Percentiles rank a stretch among this genome's conserved stretches.
These are phyloP conservation scores for Rhamnella rubrinervis DNA, from an alignment of 331 rosid species.

Conservation along the genomic window DNA sequence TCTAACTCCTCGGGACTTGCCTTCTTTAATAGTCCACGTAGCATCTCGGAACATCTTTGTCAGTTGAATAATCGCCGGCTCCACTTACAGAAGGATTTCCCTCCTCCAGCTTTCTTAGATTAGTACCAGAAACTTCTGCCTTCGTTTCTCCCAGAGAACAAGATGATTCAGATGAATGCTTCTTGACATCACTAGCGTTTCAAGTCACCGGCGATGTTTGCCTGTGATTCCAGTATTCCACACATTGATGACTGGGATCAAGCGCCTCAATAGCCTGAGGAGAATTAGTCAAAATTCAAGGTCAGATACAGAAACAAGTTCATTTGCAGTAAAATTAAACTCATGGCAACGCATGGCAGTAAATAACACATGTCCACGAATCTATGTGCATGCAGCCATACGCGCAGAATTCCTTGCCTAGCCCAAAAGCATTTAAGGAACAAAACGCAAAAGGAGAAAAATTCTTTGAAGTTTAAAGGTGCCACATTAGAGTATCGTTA, in stretches of 20 bases:
- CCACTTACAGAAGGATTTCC: constrained; percentile 16
- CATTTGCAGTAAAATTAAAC: neutral
- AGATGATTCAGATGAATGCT: constrained; percentile 31
- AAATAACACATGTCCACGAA: too few relatives aligned
- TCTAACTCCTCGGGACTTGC: constrained; percentile 59
- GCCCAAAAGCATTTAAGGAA: too few relatives aligned
- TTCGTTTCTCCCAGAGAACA: constrained; percentile 29
- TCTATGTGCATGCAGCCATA: too few relatives aligned
- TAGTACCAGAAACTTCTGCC: constrained; percentile 38
- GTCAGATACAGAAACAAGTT: neutral
- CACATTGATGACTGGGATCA: constrained; percentile 65
- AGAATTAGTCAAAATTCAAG: constrained; percentile 13
- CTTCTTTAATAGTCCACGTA: constrained; percentile 52
- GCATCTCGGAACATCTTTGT: constrained; percentile 38
- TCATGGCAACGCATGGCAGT: too few relatives aligned
- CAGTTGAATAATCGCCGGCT: constrained; percentile 28
- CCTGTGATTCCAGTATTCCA: constrained; percentile 81
- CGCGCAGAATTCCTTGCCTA: too few relatives aligned
- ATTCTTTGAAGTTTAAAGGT: too few relatives aligned
- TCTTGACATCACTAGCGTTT: constrained; percentile 21
- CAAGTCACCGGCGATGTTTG: constrained; percentile 14
- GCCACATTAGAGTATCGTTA: neutral
- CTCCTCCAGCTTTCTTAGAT: constrained; percentile 19
- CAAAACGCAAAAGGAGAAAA: too few relatives aligned
- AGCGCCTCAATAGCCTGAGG: constrained; percentile 75